Conservation (phyloP, 2,329 filamentous ascomycete genomes). For the Penicillium sp. region DNA sequence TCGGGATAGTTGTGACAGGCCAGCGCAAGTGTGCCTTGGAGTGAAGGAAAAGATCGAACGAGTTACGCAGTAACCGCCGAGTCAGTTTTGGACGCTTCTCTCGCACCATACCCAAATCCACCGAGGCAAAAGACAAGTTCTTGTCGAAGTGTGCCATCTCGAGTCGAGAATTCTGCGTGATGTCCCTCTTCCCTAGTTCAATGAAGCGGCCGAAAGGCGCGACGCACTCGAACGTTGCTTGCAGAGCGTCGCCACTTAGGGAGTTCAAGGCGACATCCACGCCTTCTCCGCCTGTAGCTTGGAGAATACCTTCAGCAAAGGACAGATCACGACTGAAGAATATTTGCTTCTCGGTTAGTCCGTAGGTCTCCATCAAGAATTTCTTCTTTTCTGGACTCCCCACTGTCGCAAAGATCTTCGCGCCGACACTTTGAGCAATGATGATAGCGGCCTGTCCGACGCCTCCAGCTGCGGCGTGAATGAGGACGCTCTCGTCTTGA, state of each 20-base stretch:
- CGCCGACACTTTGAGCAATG: constrained; percentile 22
- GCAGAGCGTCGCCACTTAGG: constrained; percentile 28
- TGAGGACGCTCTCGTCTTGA: constrained; percentile 22
- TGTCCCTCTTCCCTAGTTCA: constrained; percentile 36
- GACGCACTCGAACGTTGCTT: constrained; percentile 28
- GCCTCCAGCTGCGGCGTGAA: constrained; percentile 28
- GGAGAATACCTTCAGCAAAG: constrained; percentile 24
- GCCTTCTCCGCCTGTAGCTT: constrained; percentile 27
- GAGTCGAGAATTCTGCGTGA: constrained; percentile 39
- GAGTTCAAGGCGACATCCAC: constrained; percentile 33
- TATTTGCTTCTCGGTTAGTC: constrained; percentile 13
- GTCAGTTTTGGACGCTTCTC: constrained; percentile 25
- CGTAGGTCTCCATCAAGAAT: constrained; percentile 21
- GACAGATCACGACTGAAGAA: constrained; percentile 24
- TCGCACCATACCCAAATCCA: constrained; percentile 39
- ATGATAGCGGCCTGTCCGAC: constrained; percentile 28
- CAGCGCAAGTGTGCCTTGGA: constrained; percentile 16
- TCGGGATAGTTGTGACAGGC: constrained; percentile 18
- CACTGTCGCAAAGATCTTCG: constrained; percentile 26
- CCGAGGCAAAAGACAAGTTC: constrained; percentile 44
- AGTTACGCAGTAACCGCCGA: constrained; percentile 24
- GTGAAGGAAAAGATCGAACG: constrained; percentile 18
- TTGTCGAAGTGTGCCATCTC: constrained; percentile 48
- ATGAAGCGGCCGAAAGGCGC: constrained; percentile 34
- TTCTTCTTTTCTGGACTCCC: constrained; percentile 22